Evolutionary conservation across 768 basidiomycete species (phyloP).

Genomic region (Cystofilobasidium capitatum): DNA sequence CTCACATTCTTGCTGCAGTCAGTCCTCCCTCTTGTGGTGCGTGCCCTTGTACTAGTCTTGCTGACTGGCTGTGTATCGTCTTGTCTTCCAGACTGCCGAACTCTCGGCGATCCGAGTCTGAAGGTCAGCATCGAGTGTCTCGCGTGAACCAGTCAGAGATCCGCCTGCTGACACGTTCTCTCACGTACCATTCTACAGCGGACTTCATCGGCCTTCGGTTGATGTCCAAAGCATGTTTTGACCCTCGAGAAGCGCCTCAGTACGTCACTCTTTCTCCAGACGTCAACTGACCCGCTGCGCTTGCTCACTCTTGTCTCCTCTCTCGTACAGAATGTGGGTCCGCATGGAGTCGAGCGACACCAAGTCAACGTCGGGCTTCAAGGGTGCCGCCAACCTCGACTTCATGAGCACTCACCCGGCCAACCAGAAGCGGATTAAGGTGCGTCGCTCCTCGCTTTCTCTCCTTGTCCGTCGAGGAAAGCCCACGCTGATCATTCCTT

Average conservation of each 20-base stretch:
- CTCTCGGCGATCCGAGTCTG: constrained; percentile 67
- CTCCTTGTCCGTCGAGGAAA: too few relatives aligned
- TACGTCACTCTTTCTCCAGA: constrained; percentile 34
- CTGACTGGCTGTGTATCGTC: constrained; percentile 26
- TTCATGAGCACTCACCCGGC: constrained; percentile 75
- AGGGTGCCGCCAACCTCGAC: constrained; percentile 40
- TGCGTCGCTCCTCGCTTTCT: constrained; percentile 37
- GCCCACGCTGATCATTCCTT: neutral
- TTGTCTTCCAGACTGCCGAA: constrained; percentile 55
- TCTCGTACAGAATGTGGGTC: constrained; percentile 54
- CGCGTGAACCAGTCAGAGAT: too few relatives aligned
- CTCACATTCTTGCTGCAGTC: constrained; percentile 48
- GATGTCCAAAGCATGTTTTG: constrained; percentile 72
- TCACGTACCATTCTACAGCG: constrained; percentile 44
- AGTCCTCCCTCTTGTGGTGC: constrained; percentile 27
- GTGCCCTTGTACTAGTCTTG: constrained; percentile 9
- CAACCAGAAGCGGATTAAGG: constrained; percentile 61
- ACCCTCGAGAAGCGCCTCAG: constrained; percentile 67
- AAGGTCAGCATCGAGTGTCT: constrained; percentile 47
- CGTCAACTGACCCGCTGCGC: neutral
- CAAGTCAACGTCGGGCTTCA: constrained; percentile 30
- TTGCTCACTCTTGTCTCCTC: neutral
- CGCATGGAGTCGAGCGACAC: constrained; percentile 56
- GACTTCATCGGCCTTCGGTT: constrained; percentile 75
- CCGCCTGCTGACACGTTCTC: neutral